Evolutionary conservation across 768 basidiomycete genomes (phyloP).

Genomic region (Suillus luteus): DNA sequence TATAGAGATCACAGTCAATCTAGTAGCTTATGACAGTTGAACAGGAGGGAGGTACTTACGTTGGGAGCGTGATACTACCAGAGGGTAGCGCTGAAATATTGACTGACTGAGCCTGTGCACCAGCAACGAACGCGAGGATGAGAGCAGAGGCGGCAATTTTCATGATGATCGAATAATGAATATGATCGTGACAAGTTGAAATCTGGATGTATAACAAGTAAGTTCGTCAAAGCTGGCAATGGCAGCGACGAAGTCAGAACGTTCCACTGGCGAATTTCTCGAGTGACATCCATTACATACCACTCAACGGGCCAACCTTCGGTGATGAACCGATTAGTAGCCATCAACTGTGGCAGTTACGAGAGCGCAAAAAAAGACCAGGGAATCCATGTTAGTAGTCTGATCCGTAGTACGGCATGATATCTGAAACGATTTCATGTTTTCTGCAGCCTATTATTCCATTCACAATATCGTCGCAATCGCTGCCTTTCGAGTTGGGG

Average conservation of each 20-base stretch:
- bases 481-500: not conserved
- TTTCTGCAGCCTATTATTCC: not conserved
- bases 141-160: conserved; percentile 1
- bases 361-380: not conserved
- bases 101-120: not conserved
- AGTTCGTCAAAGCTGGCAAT: not conserved
- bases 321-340: not conserved
- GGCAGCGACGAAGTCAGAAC: not conserved
- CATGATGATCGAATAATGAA: not conserved
- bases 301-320: not conserved
- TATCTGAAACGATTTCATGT: not conserved
- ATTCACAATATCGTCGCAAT: not conserved
- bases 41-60: not conserved
- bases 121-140: not conserved
- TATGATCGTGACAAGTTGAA: not conserved
- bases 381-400: not conserved
- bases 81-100: not conserved
- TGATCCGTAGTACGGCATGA: not conserved
- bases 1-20: not conserved
- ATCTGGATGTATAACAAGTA: not conserved
- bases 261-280: not conserved
- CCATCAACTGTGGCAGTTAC: not conserved
- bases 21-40: not conserved
- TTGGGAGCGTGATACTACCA: not conserved
- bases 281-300: not conserved